These are phyloP conservation scores for Citeromyces siamensis DNA, from an alignment of 1,139 yeast species.

Conservation along the genomic window DNA sequence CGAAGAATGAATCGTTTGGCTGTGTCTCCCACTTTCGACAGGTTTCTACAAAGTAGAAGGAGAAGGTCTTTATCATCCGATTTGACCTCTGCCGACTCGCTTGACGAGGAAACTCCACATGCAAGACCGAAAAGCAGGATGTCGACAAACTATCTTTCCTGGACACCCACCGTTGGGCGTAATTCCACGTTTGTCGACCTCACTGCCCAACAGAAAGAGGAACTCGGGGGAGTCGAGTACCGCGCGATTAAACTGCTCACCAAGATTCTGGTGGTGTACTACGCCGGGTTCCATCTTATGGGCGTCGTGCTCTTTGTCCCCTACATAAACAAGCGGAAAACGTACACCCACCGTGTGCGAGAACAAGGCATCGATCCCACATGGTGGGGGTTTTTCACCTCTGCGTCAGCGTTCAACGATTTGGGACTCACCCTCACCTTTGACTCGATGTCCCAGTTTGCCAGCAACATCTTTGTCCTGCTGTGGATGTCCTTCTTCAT, in stretches of 20 bases:
- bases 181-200: constrained; percentile 84
- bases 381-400: constrained; percentile 91
- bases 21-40: constrained; percentile 32
- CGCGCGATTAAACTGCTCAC: constrained; percentile 74
- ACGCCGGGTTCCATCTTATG: constrained; percentile 62
- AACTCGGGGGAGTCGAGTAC: constrained; percentile 94
- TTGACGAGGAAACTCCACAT: constrained; percentile 13
- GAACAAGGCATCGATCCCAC: constrained; percentile 52
- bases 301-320: constrained; percentile 49
- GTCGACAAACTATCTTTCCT: constrained; percentile 48
- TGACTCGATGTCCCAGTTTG: constrained; percentile 62
- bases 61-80: neutral
- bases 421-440: constrained; percentile 74
- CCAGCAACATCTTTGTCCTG: constrained; percentile 49
- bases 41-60: constrained; percentile 3
- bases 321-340: constrained; percentile 39
- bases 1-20: constrained; percentile 14
- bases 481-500: constrained; percentile 55
- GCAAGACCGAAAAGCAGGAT: constrained; percentile 11
- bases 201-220: constrained; percentile 79
- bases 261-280: constrained; percentile 52
- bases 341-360: constrained; percentile 30
- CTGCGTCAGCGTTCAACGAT: constrained; percentile 71
- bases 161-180: constrained; percentile 91
- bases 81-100: constrained; percentile 7